Evolutionary conservation across 75 land plant species (phyloP), one percentile per base, ranked within the genome.

Genomic region (Pseudotsuga menziesii): DNA sequence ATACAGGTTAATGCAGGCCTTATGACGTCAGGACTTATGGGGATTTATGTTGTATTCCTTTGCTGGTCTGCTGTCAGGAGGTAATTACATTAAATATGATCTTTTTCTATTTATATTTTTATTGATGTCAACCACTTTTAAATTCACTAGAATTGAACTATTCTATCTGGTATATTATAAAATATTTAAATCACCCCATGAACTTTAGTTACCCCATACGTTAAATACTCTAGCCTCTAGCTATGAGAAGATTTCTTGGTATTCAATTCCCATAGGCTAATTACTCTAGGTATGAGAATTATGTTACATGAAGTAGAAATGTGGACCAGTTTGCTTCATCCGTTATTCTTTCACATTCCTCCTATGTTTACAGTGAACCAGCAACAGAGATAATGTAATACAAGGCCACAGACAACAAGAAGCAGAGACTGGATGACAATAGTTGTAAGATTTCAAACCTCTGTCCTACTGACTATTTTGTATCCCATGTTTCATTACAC

Each of bases 1-100:
- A 41, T 75, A 61, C 84, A 97, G 99, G 88, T 97, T 17, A 92
- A 94, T 84, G 92, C n/a, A n/a, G n/a, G n/a, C n/a, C n/a, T n/a
- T n/a, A n/a, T n/a, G n/a, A n/a, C n/a, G n/a, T n/a, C 92, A 73
- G 95, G 95, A 39, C 78, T 97, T 8, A 97, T 97, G 92, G 91
- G 95, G 5, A 76, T 94, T 6, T 97, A 97, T 76, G 48, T 91
- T 15, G 93, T 97, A 4, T 97, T 91, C 78, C 82, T 92, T 26
- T 97, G 99, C 85, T 97, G 99, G 99, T 86, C 89, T 81, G 98
- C 98, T 36, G 86, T 94, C 59, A 86, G 94, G 84, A 97, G 99
- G 99, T 88, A 80, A 52, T 60, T 20, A 6, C 26, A 22, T 19
- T 22, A 55, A 36, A 19, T 19, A 35, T n/a, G 4, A 20, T 76